Base-by-base conservation (phyloP, 331 rosid species). In the Rosa hybrid region DNA sequence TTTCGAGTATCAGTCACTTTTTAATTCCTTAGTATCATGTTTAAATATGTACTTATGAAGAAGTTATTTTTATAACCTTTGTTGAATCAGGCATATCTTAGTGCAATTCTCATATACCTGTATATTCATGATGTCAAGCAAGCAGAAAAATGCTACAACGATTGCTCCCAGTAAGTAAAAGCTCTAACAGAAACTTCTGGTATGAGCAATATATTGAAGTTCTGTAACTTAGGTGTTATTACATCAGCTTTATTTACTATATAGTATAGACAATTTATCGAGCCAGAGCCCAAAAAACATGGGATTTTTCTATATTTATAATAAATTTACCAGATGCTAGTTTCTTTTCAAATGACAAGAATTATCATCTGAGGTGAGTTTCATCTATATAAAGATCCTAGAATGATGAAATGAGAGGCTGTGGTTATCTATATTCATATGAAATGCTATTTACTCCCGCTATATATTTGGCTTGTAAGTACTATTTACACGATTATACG, bases 101-200 rank as follows among this genome's bases (percentile, higher is more conserved):
- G 96, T 82, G 93, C 92, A 12, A 91, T 95, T 78, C 83, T 91
- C 77, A 75, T 93, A 79, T 86, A 93, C 89, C 91, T 95, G 57
- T 95, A 91, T 74, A 91, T 94, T 41, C 88, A 90, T 82, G 96
- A 95, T 88, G 84, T 89, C 80, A 90, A 88, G 84, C 93, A 95
- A 89, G 99, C 99, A 63, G 96, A 95, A 85, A 85, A 93, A 89
- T 93, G 97, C 89, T 95, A 88, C 83, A 90, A 91, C 76, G 99
- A 95, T 88, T 93, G 97, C 73, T 88, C 87, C 67, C 98, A 93
- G 99, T 93, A 86, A 88, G 98, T 88, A 81, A 12, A 78, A 34
- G 45, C 57, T 82, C 77, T 77, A n/a, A 49, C 72, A 34, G 45
- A 45, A 65, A 82, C 72, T 39, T 54, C 25, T 57, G 51, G 18